Evolutionary conservation across 768 basidiomycete species (phyloP), one percentile per base, ranked within the genome.

Genomic region (Lactarius sanguifluus): DNA sequence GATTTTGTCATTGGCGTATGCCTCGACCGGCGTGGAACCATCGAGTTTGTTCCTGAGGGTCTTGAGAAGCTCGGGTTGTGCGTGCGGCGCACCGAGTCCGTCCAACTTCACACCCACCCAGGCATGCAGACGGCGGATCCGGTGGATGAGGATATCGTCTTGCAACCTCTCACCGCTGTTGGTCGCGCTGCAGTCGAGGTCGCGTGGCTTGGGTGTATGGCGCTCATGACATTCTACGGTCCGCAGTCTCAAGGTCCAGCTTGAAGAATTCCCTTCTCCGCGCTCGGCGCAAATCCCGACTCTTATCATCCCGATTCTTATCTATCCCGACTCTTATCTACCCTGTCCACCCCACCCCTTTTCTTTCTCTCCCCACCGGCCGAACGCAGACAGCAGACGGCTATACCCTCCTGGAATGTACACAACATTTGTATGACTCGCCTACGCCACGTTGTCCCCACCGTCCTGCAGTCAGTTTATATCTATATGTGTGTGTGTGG

Each of bases 11-110:
- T 91, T 57, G 89, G 87, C 10, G 76, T 83, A 1, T 92, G 88
- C 70, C 76, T 81, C 59, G 82, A 85, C 32, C 83, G 87, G 25
- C 83, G 87, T 40, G 75, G 78, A 1, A 92, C 91, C 5, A 83
- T 96, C 59, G 86, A 92, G 75, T 92, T 96, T 68, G 75, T 87
- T 23, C 84, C 89, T 1, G 88, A 96, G 59, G 93, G 92, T 0
- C 80, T 95, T 61, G 82, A 86, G 70, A 85, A 86, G 74, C 81
- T 96, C 64, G 92, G 91, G 0, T 77, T 95, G 68, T 87, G 88
- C 57, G 71, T 69, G 47, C 70, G 69, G 34, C 71, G 71, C 45
- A 61, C 64, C 25, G 66, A 66, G 36, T 69, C 70, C 2, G 41
- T 50, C 5, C 56, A 62, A 28, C 59, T 59, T 2, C 64, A 47